These are phyloP conservation scores for Aspergillus awamori DNA, from an alignment of 2,329 filamentous ascomycete genomes.

Conservation along the genomic window DNA sequence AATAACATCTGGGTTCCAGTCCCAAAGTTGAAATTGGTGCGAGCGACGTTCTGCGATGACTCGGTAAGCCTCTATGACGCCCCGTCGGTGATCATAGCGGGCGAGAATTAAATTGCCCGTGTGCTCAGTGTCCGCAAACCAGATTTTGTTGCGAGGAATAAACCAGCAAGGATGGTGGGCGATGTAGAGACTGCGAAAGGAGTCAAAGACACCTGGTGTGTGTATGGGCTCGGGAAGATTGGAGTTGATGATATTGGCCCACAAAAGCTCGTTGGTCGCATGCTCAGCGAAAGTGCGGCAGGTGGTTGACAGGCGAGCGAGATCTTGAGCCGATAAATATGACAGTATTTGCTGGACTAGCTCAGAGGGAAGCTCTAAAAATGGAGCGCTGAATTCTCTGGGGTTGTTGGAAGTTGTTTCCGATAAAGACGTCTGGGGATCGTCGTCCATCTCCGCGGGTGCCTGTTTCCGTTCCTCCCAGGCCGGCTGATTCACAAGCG, in stretches of 20 bases:
- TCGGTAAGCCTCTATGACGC: conserved; percentile 79
- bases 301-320: conserved; percentile 62
- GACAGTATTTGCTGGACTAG: conserved; percentile 72
- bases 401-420: neutral
- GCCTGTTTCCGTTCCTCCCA: conserved; percentile 14
- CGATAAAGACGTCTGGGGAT: conserved; percentile 3
- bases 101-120: conserved; percentile 74
- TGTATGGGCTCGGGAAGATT: conserved; percentile 64
- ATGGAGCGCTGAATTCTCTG: conserved; percentile 17
- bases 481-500: conserved; percentile 12
- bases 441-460: conserved; percentile 1
- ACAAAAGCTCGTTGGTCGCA: conserved; percentile 68
- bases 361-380: conserved; percentile 67
- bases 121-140: conserved; percentile 77
- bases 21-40: conserved; percentile 65
- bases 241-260: conserved; percentile 69
- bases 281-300: conserved; percentile 64
- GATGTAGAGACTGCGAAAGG: conserved; percentile 71
- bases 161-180: conserved; percentile 85
- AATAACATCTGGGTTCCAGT: conserved; percentile 64
- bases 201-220: conserved; percentile 61
- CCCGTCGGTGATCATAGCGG: conserved; percentile 73
- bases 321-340: conserved; percentile 66
- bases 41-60: conserved; percentile 66
- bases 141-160: conserved; percentile 75